phyloP scores from a whole-genome alignment of 2,329 filamentous ascomycete genomes.

The Epichloe glyceriae region DNA sequence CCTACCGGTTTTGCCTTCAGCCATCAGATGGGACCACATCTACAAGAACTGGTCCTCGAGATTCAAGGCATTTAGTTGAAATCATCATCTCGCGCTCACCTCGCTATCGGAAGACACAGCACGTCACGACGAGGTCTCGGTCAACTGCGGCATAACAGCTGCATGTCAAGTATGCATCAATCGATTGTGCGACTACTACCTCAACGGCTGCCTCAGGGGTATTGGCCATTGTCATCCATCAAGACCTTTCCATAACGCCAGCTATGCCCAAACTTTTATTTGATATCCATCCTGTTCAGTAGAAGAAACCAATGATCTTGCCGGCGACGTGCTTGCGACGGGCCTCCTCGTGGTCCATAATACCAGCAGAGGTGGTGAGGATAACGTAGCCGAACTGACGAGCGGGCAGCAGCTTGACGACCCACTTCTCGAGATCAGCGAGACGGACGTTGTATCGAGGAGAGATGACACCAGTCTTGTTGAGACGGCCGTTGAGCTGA shows the following conservation, averaged over 20 bases:
- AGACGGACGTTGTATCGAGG: constrained; percentile 99
- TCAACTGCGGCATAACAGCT: constrained; percentile 20
- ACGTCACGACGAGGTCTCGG: not conserved
- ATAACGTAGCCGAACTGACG: constrained; percentile 99
- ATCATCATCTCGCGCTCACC: no score
- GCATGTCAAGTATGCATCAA: constrained; percentile 10
- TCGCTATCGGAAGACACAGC: not conserved
- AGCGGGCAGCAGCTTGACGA: constrained; percentile 94
- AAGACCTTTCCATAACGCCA: constrained; percentile 23
- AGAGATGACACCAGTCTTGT: constrained; percentile 99
- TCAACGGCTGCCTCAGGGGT: constrained; percentile 18
- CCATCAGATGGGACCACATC: no score
- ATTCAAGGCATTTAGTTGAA: no score
- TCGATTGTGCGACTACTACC: constrained; percentile 21
- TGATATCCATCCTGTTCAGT: constrained; percentile 43
- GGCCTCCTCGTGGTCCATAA: constrained; percentile 99
- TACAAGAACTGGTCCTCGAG: no score
- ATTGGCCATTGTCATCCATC: constrained; percentile 23
- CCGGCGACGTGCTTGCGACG: constrained; percentile 97
- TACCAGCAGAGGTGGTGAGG: constrained; percentile 96
- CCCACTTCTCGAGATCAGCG: constrained; percentile 97
- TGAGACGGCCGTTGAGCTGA: constrained; percentile 94
- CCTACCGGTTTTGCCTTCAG: no score
- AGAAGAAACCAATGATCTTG: constrained; percentile 99
- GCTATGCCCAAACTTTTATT: constrained; percentile 22